Percentiles rank a stretch among this genome's conserved stretches.
Conservation (phyloP, 78 protist species). For the Bodo saltans region DNA sequence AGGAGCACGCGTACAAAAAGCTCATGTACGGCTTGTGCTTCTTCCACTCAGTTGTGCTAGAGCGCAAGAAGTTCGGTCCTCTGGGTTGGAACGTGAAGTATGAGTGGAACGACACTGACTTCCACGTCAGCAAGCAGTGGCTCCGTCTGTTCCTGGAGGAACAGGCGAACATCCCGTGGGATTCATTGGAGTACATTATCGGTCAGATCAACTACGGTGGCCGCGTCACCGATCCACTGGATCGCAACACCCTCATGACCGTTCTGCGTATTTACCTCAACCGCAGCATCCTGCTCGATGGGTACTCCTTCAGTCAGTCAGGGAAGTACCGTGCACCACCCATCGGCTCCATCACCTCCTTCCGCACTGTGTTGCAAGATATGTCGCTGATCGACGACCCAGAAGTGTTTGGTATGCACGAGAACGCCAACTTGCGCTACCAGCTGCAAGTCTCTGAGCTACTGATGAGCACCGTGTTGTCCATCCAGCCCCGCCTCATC, state of each 20-base stretch:
- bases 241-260: conserved; percentile 44
- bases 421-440: conserved; percentile 73
- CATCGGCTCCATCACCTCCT: conserved; percentile 1
- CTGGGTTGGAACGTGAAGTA: conserved; percentile 84
- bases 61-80: conserved; percentile 77
- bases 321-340: conserved; percentile 37
- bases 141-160: conserved; percentile 48
- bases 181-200: conserved; percentile 43
- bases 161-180: conserved; percentile 63
- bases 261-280: conserved; percentile 18
- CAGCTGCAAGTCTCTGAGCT: conserved; percentile 50
- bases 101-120: conserved; percentile 74
- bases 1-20: conserved; percentile 41
- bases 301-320: neutral
- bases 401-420: conserved; percentile 76
- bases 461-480: conserved; percentile 39
- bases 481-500: conserved; percentile 53
- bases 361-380: neutral
- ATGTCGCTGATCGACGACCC: conserved; percentile 50
- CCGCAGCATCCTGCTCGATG: neutral
- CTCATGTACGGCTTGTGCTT: conserved; percentile 62
- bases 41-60: conserved; percentile 83
- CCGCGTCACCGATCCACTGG: conserved; percentile 76
- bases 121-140: conserved; percentile 41
- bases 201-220: conserved; percentile 85